Base-by-base conservation (phyloP, 306 rosid genomes). In the Albizia julibrissin region DNA sequence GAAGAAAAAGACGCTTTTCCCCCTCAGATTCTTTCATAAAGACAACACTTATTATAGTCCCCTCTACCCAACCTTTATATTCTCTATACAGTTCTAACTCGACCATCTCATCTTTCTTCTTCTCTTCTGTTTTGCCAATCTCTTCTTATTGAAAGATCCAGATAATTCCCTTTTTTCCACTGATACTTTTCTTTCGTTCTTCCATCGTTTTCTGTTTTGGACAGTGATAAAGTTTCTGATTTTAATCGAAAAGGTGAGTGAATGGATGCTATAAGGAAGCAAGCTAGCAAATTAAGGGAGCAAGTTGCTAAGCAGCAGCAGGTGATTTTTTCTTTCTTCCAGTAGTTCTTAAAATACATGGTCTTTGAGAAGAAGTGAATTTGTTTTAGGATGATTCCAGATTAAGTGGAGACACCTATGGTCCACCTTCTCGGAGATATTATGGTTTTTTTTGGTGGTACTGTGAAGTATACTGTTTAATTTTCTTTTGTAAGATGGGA, bases 301-400 rank as follows among this genome's bases (percentile, higher is more conserved):
- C 97, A 93, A 86, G 98, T 95, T 78, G 97, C 97, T 4, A 91
- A 72, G 82, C 98, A 95, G 78, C 98, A 95, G 56, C 98, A 93
- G 97, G 98, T 94, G 56, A 71, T 77, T 34, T 50, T 77, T 47
- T 74, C 16, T 74, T 16, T 79, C 13, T 37, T 69, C 70, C 31
- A 18, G 5, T 50, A 7, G 18, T 44, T 62, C 71, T 21, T 75
- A 11, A 44, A 37, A 47, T 50, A 40, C 37, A 31, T 44, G 19
- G 43, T 74, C 31, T 67, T 6, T 40, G 2, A 46, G 29, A 39
- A 21, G 56, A 34, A 62, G 62, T 22, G 27, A 50, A 19, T 4
- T 40, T 78, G 8, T 3, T 56, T n/a, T 77, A 15, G 56, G 40
- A 39, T 69, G 64, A 33, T 81, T 82, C 21, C 6, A 61, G 71